phyloP scores from a whole-genome alignment of 306 rosid genomes.

The Glycine soja region DNA sequence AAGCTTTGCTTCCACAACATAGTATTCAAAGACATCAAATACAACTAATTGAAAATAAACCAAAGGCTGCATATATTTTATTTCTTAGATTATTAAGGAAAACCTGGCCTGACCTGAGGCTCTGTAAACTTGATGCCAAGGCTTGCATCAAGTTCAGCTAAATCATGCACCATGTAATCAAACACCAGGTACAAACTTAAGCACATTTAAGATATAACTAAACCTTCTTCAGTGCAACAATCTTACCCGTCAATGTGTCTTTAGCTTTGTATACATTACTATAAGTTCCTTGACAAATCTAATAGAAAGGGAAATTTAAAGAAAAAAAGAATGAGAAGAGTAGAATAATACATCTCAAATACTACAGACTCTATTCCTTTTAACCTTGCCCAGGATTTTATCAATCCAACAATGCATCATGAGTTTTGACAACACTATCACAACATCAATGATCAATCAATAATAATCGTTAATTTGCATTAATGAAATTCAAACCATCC shows the following conservation, averaged over 20 bases:
- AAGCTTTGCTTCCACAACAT: no score
- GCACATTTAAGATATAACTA: slow-evolving; percentile 95
- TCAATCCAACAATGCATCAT: slow-evolving; percentile 23
- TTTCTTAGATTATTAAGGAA: slow-evolving; percentile 46
- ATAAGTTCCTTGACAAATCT: slow-evolving; percentile 98
- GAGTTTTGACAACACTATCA: slow-evolving; percentile 35
- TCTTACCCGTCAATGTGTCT: slow-evolving; percentile 80
- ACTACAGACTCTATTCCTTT: slow-evolving; percentile 32
- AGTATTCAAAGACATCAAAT: slow-evolving; percentile 42
- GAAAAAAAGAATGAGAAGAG: slow-evolving; percentile 27
- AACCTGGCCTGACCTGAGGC: slow-evolving; percentile 82
- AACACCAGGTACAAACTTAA: slow-evolving; percentile 94
- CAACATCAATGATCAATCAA: no score
- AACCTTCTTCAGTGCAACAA: slow-evolving; percentile 96
- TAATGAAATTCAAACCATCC: slow-evolving; percentile 39
- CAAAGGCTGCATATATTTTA: not conserved
- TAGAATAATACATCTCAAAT: slow-evolving; percentile 29
- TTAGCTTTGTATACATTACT: slow-evolving; percentile 97
- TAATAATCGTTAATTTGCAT: no score
- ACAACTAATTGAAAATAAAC: slow-evolving; percentile 36
- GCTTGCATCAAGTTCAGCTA: slow-evolving; percentile 95
- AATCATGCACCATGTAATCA: slow-evolving; percentile 93
- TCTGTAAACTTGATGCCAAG: slow-evolving; percentile 86
- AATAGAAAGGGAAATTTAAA: slow-evolving; percentile 38
- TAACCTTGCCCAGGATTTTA: slow-evolving; percentile 1